These are phyloP conservation scores for Chamaecrista fasciculata DNA, from an alignment of 306 rosid genomes.

Conservation along the genomic window DNA sequence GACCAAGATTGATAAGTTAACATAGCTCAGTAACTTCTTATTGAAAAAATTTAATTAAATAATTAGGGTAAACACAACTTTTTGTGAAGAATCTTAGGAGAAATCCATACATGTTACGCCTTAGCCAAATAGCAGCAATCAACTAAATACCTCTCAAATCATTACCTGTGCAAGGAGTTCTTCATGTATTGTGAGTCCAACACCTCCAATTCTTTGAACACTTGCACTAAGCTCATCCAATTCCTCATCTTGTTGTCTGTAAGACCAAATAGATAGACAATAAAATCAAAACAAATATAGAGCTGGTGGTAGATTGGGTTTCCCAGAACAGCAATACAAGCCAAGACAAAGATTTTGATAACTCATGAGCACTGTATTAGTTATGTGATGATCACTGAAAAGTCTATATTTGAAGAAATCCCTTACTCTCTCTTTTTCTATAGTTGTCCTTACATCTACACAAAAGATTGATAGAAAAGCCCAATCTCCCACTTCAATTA, in stretches of 20 bases:
- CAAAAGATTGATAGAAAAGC: constrained; percentile 22
- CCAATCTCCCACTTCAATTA: constrained; percentile 13
- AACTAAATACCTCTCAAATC: constrained; percentile 17
- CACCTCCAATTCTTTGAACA: constrained; percentile 93
- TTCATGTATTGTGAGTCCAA: constrained; percentile 95
- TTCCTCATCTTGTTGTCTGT: constrained; percentile 91
- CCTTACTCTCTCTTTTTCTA: not conserved
- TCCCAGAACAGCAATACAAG: constrained; percentile 12
- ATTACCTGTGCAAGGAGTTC: constrained; percentile 88
- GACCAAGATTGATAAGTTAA: constrained; percentile 23
- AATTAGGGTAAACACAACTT: not conserved
- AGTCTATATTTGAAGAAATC: not conserved
- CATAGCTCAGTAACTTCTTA: not conserved
- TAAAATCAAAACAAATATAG: constrained; percentile 28
- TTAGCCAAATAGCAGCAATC: constrained; percentile 9
- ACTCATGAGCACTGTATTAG: constrained; percentile 1
- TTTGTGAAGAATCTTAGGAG: constrained; percentile 10
- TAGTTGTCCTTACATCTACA: constrained; percentile 17
- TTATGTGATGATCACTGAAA: not conserved
- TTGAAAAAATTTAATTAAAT: not conserved
- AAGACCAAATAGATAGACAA: constrained; percentile 28
- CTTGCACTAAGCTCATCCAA: constrained; percentile 92
- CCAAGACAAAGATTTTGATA: not conserved
- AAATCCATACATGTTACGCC: constrained; percentile 5
- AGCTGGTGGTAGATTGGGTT: constrained; percentile 13